phyloP scores from a whole-genome alignment of 1,139 yeast species.

The Fermentozyma sake region DNA sequence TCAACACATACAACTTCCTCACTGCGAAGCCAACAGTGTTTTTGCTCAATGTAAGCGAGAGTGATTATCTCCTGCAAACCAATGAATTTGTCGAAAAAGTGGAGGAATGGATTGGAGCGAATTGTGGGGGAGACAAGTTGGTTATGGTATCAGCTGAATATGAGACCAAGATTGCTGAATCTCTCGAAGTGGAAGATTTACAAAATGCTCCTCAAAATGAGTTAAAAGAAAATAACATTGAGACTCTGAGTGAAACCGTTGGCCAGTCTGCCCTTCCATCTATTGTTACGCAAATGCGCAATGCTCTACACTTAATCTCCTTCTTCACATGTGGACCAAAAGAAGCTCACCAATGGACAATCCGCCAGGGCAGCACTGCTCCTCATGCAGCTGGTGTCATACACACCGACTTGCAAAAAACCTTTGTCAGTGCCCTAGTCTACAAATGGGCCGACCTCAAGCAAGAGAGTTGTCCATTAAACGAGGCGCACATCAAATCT shows the following conservation, averaged over 20 bases:
- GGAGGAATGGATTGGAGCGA: constrained; percentile 47
- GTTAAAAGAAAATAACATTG: constrained; percentile 13
- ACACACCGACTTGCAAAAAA: constrained; percentile 81
- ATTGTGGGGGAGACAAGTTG: constrained; percentile 53
- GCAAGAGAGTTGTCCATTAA: constrained; percentile 32
- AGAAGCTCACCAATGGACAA: constrained; percentile 92
- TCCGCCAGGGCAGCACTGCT: constrained; percentile 72
- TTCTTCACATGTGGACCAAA: constrained; percentile 89
- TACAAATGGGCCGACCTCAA: constrained; percentile 73
- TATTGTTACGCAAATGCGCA: constrained; percentile 61
- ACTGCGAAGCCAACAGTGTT: constrained; percentile 71
- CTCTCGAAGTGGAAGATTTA: no score
- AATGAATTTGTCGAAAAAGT: constrained; percentile 47
- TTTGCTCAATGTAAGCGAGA: constrained; percentile 53
- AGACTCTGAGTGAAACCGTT: constrained; percentile 12
- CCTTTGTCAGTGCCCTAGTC: constrained; percentile 82
- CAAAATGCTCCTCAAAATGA: no score
- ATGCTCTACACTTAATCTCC: constrained; percentile 66
- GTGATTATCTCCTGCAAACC: constrained; percentile 43
- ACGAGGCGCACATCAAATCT: constrained; percentile 41
- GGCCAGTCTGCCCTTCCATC: constrained; percentile 36
- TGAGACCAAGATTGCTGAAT: constrained; percentile 41
- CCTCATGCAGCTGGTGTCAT: constrained; percentile 94
- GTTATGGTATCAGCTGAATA: constrained; percentile 57
- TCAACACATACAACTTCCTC: constrained; percentile 56